Evolutionary conservation across 805 yeast genomes (phyloP).

Genomic region (Jamesozyma gamospora): DNA sequence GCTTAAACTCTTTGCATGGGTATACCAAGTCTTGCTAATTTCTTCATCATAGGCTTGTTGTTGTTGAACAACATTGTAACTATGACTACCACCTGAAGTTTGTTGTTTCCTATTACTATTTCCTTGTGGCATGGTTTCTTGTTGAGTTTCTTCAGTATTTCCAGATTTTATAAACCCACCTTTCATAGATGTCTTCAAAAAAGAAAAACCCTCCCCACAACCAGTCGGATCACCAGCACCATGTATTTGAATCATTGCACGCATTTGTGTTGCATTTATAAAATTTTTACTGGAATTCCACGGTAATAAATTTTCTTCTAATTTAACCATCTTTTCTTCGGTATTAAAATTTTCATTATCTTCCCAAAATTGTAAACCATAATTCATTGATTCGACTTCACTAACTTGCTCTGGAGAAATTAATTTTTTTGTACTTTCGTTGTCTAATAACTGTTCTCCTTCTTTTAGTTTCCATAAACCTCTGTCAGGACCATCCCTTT

Average conservation of each 20-base stretch:
- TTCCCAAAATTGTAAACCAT: slow-evolving; percentile 79
- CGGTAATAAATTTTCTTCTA: slow-evolving; percentile 81
- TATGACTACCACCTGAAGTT: slow-evolving; percentile 32
- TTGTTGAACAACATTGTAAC: slow-evolving; percentile 73
- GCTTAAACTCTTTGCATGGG: slow-evolving; percentile 56
- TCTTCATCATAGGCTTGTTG: slow-evolving; percentile 90
- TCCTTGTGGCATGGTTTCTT: slow-evolving; percentile 8
- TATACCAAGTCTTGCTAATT: slow-evolving; percentile 79
- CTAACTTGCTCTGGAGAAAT: slow-evolving; percentile 87
- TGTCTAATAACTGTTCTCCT: slow-evolving; percentile 55
- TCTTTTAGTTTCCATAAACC: slow-evolving; percentile 88
- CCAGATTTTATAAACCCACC: slow-evolving; percentile 61
- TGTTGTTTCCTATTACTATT: slow-evolving; percentile 25
- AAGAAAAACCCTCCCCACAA: slow-evolving; percentile 79
- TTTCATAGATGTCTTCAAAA: slow-evolving; percentile 86
- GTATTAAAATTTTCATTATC: slow-evolving; percentile 56
- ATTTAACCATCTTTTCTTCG: slow-evolving; percentile 42
- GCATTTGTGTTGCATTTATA: slow-evolving; percentile 88
- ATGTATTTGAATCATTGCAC: slow-evolving; percentile 89
- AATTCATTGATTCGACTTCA: slow-evolving; percentile 82
- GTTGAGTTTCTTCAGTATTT: background rate
- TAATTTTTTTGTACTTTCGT: slow-evolving; percentile 70
- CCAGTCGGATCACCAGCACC: slow-evolving; percentile 96
- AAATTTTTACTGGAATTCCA: slow-evolving; percentile 93
- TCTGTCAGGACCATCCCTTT: slow-evolving; percentile 86